These are phyloP conservation scores for Plasmodium yoelii DNA, from an alignment of 169 alveolate genomes.

Conservation along the genomic window DNA sequence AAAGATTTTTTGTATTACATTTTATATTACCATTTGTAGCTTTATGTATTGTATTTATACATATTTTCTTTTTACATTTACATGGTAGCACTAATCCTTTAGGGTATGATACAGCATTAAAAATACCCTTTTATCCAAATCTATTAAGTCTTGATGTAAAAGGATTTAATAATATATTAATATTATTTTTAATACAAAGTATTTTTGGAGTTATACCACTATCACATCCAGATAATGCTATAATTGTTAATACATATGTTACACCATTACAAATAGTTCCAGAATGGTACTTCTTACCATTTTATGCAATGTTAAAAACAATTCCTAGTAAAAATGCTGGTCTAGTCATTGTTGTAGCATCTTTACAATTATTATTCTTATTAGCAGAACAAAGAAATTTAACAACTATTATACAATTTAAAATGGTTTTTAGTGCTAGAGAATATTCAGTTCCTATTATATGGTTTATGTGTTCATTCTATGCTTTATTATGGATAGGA, in stretches of 20 bases:
- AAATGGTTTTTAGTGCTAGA: slow-evolving; percentile 9
- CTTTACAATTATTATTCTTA: slow-evolving; percentile 43
- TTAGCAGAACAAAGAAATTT: slow-evolving; percentile 21
- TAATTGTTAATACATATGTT: slow-evolving; percentile 32
- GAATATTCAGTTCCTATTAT: slow-evolving; percentile 13
- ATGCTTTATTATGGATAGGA: slow-evolving; percentile 20
- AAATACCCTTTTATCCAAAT: slow-evolving; percentile 58
- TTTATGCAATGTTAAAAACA: slow-evolving; percentile 68
- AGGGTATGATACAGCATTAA: slow-evolving; percentile 47
- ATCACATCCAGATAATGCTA: slow-evolving; percentile 74
- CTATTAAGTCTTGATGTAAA: slow-evolving; percentile 61
- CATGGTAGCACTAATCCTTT: slow-evolving; percentile 74
- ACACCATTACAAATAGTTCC: slow-evolving; percentile 77
- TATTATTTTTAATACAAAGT: slow-evolving; percentile 53
- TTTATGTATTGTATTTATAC: slow-evolving; percentile 69
- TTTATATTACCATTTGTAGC: slow-evolving; percentile 70
- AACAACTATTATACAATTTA: slow-evolving; percentile 20
- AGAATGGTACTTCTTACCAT: slow-evolving; percentile 79
- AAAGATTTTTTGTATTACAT: slow-evolving; percentile 77
- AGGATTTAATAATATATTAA: slow-evolving; percentile 33
- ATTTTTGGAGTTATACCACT: slow-evolving; percentile 43
- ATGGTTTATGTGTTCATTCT: slow-evolving; percentile 18
- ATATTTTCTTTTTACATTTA: slow-evolving; percentile 73
- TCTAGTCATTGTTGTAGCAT: slow-evolving; percentile 34
- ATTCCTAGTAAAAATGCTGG: slow-evolving; percentile 74